Conservation (phyloP, 495 filamentous ascomycete species). For the Usnea hakonensis region DNA sequence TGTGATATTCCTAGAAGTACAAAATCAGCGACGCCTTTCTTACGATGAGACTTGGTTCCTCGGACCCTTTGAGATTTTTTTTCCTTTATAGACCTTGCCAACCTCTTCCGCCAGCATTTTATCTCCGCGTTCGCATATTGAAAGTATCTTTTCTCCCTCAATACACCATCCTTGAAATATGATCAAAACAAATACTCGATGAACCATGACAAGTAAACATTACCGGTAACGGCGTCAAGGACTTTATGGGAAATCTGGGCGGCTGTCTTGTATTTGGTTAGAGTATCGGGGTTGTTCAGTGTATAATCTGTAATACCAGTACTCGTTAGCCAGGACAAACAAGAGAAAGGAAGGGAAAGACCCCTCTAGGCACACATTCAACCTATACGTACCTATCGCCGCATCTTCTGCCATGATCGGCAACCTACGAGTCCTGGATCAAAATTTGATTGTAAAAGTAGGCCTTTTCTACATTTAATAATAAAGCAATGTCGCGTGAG, state of each 20-base stretch:
- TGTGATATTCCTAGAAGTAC: conserved; percentile 64
- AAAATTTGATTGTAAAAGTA: neutral
- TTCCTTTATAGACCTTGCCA: conserved; percentile 94
- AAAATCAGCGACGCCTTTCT: conserved; percentile 7
- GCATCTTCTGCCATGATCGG: conserved; percentile 22
- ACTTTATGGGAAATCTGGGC: conserved; percentile 92
- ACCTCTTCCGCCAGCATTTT: conserved; percentile 89
- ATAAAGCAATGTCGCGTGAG: conserved; percentile 1
- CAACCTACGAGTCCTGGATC: neutral
- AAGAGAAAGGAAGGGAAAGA: neutral
- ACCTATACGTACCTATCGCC: conserved; percentile 15
- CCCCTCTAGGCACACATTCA: neutral
- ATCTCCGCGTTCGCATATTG: conserved; percentile 91
- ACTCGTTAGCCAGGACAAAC: neutral
- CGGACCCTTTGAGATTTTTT: conserved; percentile 84
- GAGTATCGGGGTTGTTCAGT: conserved; percentile 89
- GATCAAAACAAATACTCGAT: conserved; percentile 22
- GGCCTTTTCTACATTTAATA: neutral
- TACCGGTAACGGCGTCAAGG: conserved; percentile 71
- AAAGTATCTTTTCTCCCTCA: conserved; percentile 83
- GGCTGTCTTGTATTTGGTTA: conserved; percentile 98
- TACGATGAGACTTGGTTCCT: neutral
- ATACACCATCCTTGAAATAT: conserved; percentile 56
- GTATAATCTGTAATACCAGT: conserved; percentile 63
- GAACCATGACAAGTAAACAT: neutral